Evolutionary conservation across 345 rosid species (phyloP).

Genomic region (Rubroshorea leprosula): DNA sequence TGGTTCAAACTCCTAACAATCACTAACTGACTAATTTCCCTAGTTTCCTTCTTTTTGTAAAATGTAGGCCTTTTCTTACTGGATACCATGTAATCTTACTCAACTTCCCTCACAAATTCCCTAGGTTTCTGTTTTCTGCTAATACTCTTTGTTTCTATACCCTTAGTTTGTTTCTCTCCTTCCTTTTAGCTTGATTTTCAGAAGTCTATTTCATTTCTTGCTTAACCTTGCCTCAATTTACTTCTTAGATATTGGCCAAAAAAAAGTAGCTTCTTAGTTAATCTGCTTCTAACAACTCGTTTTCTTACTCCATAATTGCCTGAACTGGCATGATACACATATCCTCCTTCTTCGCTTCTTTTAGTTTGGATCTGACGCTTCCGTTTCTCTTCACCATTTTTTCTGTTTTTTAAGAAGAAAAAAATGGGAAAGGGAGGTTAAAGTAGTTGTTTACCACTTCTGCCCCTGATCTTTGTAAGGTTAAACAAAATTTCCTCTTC

Average conservation of each 20-base stretch:
- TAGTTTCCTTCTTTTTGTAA: background rate
- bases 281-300: no score
- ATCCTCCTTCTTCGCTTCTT: slow-evolving; percentile 19
- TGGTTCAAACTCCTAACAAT: slow-evolving; percentile 4
- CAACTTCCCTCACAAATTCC: slow-evolving; percentile 12
- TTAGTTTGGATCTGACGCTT: slow-evolving; percentile 23
- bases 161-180: slow-evolving; percentile 13
- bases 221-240: slow-evolving; percentile 16
- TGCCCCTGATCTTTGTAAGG: slow-evolving; percentile 16
- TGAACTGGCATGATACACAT: slow-evolving; percentile 22
- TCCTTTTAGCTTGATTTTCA: slow-evolving; percentile 13
- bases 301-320: slow-evolving; percentile 8
- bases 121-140: slow-evolving; percentile 19
- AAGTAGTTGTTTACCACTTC: slow-evolving; percentile 19
- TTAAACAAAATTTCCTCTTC: slow-evolving; percentile 13
- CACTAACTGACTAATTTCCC: slow-evolving; percentile 18
- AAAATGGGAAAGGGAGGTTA: slow-evolving; percentile 43
- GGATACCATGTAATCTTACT: slow-evolving; percentile 28
- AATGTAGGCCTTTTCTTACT: slow-evolving; percentile 15
- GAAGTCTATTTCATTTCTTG: slow-evolving; percentile 9
- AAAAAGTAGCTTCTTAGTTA: slow-evolving; percentile 10
- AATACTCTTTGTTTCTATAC: slow-evolving; percentile 5
- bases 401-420: slow-evolving; percentile 64
- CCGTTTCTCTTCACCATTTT: slow-evolving; percentile 24
- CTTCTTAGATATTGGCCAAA: slow-evolving; percentile 14